Evolutionary conservation across 805 yeast genomes (phyloP).

Genomic region (Cyberlindnera mrakii): DNA sequence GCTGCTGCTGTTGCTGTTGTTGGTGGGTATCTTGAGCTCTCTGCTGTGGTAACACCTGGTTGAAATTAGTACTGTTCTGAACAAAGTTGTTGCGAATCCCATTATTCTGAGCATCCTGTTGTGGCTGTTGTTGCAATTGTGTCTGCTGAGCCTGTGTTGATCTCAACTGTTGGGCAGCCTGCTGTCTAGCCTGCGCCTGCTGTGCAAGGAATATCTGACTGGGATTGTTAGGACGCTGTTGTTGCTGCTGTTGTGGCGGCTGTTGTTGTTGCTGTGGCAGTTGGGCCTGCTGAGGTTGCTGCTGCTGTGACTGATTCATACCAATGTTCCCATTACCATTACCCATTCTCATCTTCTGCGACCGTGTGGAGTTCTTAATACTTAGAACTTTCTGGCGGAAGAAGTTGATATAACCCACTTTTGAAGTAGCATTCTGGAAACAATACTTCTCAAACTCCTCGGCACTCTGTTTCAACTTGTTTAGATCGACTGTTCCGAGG

Average conservation of each 20-base stretch:
- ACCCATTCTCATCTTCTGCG: conserved; percentile 30
- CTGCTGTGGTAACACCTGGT: conserved; percentile 4
- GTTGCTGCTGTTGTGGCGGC: conserved; percentile 19
- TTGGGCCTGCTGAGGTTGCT: conserved; percentile 3
- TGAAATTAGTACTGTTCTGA: conserved; percentile 3
- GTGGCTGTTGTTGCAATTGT: conserved; percentile 22
- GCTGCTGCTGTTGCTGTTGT: conserved; percentile 4
- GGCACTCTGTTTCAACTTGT: conserved; percentile 48
- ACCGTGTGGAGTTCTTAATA: conserved; percentile 19
- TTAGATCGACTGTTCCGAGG: conserved; percentile 24
- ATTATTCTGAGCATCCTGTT: conserved; percentile 5
- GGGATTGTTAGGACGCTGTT: conserved; percentile 20
- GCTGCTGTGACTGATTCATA: conserved; percentile 5
- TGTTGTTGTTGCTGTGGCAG: background rate
- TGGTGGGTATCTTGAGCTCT: conserved; percentile 2
- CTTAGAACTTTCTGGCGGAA: conserved; percentile 26
- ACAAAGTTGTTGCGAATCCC: conserved; percentile 3
- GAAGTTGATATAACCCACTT: conserved; percentile 50
- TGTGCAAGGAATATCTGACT: conserved; percentile 35
- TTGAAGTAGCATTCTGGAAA: conserved; percentile 49
- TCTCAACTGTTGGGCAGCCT: conserved; percentile 41
- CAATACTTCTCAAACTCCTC: conserved; percentile 68
- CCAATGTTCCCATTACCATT: conserved; percentile 12
- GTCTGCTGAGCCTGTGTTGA: conserved; percentile 12
- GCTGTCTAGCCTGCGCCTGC: conserved; percentile 45